Percentiles rank a stretch among this genome's conserved stretches.
These are phyloP conservation scores for Hypoxylon sp. DNA, from an alignment of 2,329 filamentous ascomycete genomes.

Conservation along the genomic window DNA sequence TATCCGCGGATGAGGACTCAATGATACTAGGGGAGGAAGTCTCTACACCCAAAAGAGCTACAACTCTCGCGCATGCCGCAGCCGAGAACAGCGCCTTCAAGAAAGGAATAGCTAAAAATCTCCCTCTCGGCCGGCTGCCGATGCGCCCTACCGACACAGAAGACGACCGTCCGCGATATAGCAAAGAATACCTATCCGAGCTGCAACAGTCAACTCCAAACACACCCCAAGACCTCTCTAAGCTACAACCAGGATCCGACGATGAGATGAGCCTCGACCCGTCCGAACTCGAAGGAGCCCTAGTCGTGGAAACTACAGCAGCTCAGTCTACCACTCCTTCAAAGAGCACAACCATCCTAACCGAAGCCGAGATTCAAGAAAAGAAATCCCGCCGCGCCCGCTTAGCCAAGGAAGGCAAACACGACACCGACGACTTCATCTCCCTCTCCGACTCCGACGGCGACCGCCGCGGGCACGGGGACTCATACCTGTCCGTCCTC, in stretches of 20 bases:
- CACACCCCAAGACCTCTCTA: slow-evolving; percentile 76
- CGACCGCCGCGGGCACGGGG: slow-evolving; percentile 52
- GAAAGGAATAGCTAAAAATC: slow-evolving; percentile 64
- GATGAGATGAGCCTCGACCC: slow-evolving; percentile 70
- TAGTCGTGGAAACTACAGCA: slow-evolving; percentile 71
- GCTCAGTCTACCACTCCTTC: slow-evolving; percentile 55
- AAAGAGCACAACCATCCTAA: slow-evolving; percentile 73
- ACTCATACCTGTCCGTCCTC: slow-evolving; percentile 53
- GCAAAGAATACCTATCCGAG: slow-evolving; percentile 87
- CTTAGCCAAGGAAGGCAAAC: slow-evolving; percentile 68
- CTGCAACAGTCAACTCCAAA: slow-evolving; percentile 88
- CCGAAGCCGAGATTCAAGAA: slow-evolving; percentile 87
- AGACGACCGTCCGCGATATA: slow-evolving; percentile 83
- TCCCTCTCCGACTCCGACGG: slow-evolving; percentile 70
- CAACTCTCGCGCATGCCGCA: slow-evolving; percentile 73
- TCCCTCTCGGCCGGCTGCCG: slow-evolving; percentile 64
- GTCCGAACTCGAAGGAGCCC: slow-evolving; percentile 73
- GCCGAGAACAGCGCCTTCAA: slow-evolving; percentile 76
- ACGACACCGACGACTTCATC: slow-evolving; percentile 70
- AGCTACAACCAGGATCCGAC: slow-evolving; percentile 59
- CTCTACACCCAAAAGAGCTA: slow-evolving; percentile 68
- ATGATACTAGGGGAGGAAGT: slow-evolving; percentile 59
- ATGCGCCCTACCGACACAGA: slow-evolving; percentile 71
- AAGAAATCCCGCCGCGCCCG: slow-evolving; percentile 92
- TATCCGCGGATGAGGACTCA: slow-evolving; percentile 65